Base-by-base conservation (phyloP, 345 rosid species). In the Trapa incisa region DNA sequence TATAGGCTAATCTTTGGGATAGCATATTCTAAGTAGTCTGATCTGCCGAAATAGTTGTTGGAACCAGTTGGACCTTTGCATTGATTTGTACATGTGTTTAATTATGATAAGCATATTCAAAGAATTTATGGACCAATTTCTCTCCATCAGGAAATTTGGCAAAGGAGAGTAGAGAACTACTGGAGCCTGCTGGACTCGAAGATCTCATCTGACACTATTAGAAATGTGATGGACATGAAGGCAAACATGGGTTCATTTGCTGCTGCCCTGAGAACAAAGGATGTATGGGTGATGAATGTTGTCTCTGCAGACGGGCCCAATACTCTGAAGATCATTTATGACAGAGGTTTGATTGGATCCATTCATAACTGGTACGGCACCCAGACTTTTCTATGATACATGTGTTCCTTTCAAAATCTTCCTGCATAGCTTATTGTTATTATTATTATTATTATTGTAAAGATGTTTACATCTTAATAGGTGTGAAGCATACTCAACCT, bases 141-240 rank as follows among this genome's bases (percentile, higher is more conserved):
- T 54, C 68, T 47, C 68, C 47, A 13, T 67, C 83, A 94, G 99
- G 92, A 87, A 75, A 67, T 66, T 11, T 94, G 99, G 99, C 84
- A 67, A 62, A 84, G 68, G 37, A 81, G 89, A 64, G 96, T 91
- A 47, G 87, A 94, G 66, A 76, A 75, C 67, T 94, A 94, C 74
- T 94, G 91, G 96, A 81, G 84, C 68, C 81, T 91, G 64, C 72
- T 94, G 80, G 81, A 89, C 66, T 78, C 97, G 32, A 94, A 86
- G 81, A 73, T 91, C 62, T 72, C 87, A 52, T 64, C 87, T 6
- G 79, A 94, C 75, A 80, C 89, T 3, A 43, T 89, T 63, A 89
- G 99, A 83, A 94, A 94, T 73, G 32, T 94, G 75, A 89, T 95
- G 96, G 99, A 95, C 84, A 95, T 95, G 99, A 95, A 95, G 73